phyloP scores from a whole-genome alignment of 495 filamentous ascomycete species.

The Beverwykella pulmonaria region DNA sequence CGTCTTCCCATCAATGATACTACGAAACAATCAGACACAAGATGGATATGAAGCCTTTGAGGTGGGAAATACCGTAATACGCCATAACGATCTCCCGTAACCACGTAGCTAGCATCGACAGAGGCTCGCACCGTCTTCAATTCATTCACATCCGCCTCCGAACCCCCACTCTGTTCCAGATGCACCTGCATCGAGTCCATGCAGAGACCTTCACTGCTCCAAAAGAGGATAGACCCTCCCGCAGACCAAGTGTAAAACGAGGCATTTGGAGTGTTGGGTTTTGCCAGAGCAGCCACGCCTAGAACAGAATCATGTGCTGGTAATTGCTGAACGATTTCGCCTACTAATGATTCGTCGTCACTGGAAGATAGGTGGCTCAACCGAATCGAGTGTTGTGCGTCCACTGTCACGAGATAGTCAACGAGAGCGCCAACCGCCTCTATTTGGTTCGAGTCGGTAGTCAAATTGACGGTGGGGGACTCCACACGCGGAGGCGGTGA shows the following conservation, averaged over 20 bases:
- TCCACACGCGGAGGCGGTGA: slow-evolving; percentile 34
- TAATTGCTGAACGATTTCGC: slow-evolving; percentile 49
- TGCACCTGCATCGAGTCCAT: slow-evolving; percentile 64
- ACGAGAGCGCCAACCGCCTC: slow-evolving; percentile 66
- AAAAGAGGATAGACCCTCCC: slow-evolving; percentile 76
- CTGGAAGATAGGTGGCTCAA: slow-evolving; percentile 32
- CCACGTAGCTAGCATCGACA: slow-evolving; percentile 62
- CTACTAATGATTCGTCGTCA: slow-evolving; percentile 28
- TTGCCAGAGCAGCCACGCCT: slow-evolving; percentile 66
- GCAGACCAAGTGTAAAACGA: slow-evolving; percentile 87
- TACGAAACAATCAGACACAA: slow-evolving; percentile 28
- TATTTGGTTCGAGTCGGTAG: slow-evolving; percentile 23
- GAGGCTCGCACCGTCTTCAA: slow-evolving; percentile 69
- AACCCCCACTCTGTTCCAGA: slow-evolving; percentile 63
- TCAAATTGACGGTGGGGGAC: slow-evolving; percentile 24
- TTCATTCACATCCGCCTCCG: slow-evolving; percentile 67
- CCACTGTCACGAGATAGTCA: slow-evolving; percentile 70
- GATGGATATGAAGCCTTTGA: slow-evolving; percentile 12
- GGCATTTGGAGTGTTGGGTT: slow-evolving; percentile 59
- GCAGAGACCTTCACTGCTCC: slow-evolving; percentile 73
- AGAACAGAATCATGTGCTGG: slow-evolving; percentile 80
- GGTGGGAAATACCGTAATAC: slow-evolving; percentile 65
- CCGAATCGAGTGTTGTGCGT: slow-evolving; percentile 71
- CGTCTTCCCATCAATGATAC: slow-evolving; percentile 50
- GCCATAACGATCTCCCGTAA: slow-evolving; percentile 84